These are phyloP conservation scores for Mycena belliarum DNA, from an alignment of 768 basidiomycete genomes.

Conservation along the genomic window DNA sequence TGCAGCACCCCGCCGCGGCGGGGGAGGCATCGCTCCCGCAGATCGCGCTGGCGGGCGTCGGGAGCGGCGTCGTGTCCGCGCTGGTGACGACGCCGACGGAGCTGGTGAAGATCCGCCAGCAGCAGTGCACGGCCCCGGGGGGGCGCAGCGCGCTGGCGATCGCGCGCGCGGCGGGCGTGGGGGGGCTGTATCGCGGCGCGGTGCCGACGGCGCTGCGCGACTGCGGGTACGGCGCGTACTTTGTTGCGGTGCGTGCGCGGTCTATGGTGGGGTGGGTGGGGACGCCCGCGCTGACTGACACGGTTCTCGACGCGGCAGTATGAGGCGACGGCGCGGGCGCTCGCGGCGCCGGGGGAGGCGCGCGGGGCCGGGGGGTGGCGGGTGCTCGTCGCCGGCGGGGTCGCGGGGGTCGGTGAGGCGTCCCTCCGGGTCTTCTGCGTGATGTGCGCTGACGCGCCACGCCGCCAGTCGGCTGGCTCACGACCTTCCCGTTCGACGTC, in stretches of 20 bases:
- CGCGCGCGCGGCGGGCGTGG: conserved; percentile 54
- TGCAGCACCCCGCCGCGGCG: conserved; percentile 48
- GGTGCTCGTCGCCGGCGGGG: conserved; percentile 69
- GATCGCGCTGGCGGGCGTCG: conserved; percentile 76
- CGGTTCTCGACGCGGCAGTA: conserved; percentile 39
- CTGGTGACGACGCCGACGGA: conserved; percentile 83
- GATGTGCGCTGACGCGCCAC: neutral
- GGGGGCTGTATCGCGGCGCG: conserved; percentile 78
- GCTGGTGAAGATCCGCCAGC: conserved; percentile 85
- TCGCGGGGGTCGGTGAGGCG: conserved; percentile 61
- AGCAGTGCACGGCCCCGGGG: conserved; percentile 55
- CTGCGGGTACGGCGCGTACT: conserved; percentile 84
- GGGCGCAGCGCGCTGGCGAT: conserved; percentile 57
- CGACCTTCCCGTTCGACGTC: conserved; percentile 87
- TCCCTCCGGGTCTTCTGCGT: too few relatives aligned
- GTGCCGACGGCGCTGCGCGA: conserved; percentile 76
- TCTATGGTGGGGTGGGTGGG: too few relatives aligned
- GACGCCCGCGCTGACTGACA: too few relatives aligned
- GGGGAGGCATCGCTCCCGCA: conserved; percentile 67
- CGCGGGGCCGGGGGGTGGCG: conserved; percentile 37
- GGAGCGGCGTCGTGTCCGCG: conserved; percentile 80
- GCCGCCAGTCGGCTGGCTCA: conserved; percentile 63
- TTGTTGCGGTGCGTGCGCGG: conserved; percentile 57
- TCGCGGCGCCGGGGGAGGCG: conserved; percentile 32
- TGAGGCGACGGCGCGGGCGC: conserved; percentile 61